Base-by-base conservation (phyloP, 495 filamentous ascomycete genomes). In the Trichoderma erinaceum region DNA sequence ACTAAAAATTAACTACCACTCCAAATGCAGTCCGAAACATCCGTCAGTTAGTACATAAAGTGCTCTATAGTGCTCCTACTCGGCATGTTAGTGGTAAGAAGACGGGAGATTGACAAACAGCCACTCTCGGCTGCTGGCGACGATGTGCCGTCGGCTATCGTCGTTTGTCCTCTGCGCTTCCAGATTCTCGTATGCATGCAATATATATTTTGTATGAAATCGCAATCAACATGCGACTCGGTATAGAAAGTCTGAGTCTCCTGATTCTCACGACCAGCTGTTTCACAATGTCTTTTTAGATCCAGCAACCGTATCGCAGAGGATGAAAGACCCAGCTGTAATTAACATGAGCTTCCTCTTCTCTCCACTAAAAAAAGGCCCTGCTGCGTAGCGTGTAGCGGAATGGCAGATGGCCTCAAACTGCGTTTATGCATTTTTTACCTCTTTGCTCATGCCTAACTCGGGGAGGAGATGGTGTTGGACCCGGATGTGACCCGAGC, bases 111-210 rank as follows among this genome's bases (percentile, higher is more conserved):
- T 46, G 12, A 46, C 43, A 18, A 18, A 46, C 18, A 16, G 43
- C n/a, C n/a, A n/a, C 4, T 56, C n/a, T 21, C 50, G 18, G 50
- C 10, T n/a, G 8, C 50, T 56, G 21, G 50, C 18, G 50, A 56
- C 3, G 56, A 32, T 32, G 56, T 61, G 56, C 56, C 56, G 56
- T 61, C 56, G 56, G 56, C 16, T 61, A 61, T 61, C 56, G 56
- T 29, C n/a, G 27, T 29, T 2, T 4, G 13, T 27, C 27, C 27
- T 23, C 4, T 23, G 27, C 23, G 8, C 16, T 21, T 29, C 23
- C 25, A 11, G 56, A 61, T 61, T 3, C 27, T 61, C 56, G 27
- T 32, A 61, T 61, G 56, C 56, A 61, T 18, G 56, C 25, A 61
- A 61, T 61, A 2, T 61, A 61, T 29, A 27, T 6, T 38, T 38